These are phyloP conservation scores for Cicer chorassanicum DNA, from an alignment of 306 rosid species.

Conservation along the genomic window DNA sequence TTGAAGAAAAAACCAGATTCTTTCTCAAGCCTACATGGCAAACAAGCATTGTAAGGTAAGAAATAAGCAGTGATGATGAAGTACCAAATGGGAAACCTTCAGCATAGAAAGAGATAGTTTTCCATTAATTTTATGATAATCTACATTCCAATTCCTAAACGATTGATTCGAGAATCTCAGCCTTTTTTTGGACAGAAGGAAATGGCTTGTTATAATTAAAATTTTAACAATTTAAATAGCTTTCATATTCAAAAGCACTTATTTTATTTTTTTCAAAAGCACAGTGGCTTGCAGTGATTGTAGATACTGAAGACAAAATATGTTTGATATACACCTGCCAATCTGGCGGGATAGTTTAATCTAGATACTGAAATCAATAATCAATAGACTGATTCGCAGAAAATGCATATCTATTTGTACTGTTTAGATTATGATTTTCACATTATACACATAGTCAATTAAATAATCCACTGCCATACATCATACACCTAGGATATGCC, in stretches of 20 bases:
- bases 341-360: constrained; percentile 10
- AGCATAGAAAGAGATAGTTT: background rate
- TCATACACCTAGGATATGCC: background rate
- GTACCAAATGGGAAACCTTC: constrained; percentile 2
- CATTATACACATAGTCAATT: constrained; percentile 1
- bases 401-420: background rate
- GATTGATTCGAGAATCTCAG: background rate
- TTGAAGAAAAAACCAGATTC: constrained; percentile 92
- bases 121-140: constrained; percentile 17
- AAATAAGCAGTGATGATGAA: background rate
- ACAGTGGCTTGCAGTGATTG: too few relatives aligned
- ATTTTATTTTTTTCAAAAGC: too few relatives aligned
- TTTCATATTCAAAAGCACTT: constrained; percentile 11
- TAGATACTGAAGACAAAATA: background rate
- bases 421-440: background rate
- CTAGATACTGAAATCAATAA: constrained; percentile 4
- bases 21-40: constrained; percentile 72
- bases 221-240: background rate
- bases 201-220: background rate
- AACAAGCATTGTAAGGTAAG: constrained; percentile 19
- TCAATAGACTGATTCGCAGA: background rate
- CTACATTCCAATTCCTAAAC: constrained; percentile 20
- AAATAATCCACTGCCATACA: background rate
- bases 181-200: constrained; percentile 6
- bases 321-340: background rate